These are phyloP conservation scores for Coemansia sp. DNA, from an alignment of 192 early-diverging fungal species.

Conservation along the genomic window DNA sequence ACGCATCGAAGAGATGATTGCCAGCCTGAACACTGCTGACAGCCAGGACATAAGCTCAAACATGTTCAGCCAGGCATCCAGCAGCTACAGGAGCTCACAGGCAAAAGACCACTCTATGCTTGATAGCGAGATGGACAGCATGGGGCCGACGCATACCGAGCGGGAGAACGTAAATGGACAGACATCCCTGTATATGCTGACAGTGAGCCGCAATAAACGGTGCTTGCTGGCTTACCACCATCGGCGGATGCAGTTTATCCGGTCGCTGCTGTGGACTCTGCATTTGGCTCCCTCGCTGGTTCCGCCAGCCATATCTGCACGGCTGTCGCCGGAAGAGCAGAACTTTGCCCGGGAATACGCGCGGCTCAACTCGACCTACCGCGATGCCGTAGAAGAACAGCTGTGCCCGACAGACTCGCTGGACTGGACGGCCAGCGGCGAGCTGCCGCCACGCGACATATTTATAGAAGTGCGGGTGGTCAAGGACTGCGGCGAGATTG, in stretches of 20 bases:
- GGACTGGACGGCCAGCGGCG: slow-evolving; percentile 70
- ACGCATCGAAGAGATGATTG: slow-evolving; percentile 51
- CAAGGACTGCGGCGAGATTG: slow-evolving; percentile 85
- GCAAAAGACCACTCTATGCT: too few species aligned
- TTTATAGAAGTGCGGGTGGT: slow-evolving; percentile 90
- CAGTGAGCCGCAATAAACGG: slow-evolving; percentile 77
- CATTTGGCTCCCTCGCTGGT: slow-evolving; percentile 46
- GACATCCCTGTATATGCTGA: slow-evolving; percentile 34
- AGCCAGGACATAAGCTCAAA: slow-evolving; percentile 2
- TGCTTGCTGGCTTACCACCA: slow-evolving; percentile 86
- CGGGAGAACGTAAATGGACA: slow-evolving; percentile 33
- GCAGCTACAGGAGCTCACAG: too few species aligned
- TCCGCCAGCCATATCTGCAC: slow-evolving; percentile 11
- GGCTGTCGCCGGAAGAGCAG: slow-evolving; percentile 37
- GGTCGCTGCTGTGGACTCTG: slow-evolving; percentile 58
- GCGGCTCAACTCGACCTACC: slow-evolving; percentile 63
- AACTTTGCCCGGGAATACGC: slow-evolving; percentile 59
- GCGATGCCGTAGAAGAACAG: slow-evolving; percentile 47
- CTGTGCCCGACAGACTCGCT: slow-evolving; percentile 54
- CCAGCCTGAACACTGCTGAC: slow-evolving; percentile 13
- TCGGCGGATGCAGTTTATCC: slow-evolving; percentile 66
- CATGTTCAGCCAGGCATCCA: too few species aligned
- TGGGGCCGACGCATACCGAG: slow-evolving; percentile 5
- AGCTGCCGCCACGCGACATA: slow-evolving; percentile 84
- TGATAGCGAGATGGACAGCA: background rate